Base-by-base conservation (phyloP, 192 early-diverging fungal species). In the Spizellomyces punctatus region DNA sequence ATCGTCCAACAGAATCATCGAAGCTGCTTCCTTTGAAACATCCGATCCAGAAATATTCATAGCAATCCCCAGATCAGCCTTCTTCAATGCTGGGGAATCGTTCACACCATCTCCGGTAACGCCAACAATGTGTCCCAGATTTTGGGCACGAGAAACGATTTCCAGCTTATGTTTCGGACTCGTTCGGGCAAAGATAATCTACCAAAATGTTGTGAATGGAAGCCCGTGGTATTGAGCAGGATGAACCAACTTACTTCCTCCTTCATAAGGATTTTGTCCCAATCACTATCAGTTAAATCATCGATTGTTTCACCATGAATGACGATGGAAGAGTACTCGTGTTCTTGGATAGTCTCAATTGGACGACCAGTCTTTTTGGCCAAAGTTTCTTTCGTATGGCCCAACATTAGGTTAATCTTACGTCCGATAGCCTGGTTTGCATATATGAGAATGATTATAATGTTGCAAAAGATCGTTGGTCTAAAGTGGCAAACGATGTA, bases 71-170 rank as follows among this genome's bases (percentile, higher is more conserved):
- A 99, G 77, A 81, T 99, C 94, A 2, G 95, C 95, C 83, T 96
- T 96, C 79, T 96, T 97, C 43, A 99, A 80, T 36, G 95, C 95
- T 27, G 95, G 95, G 5, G 95, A 93, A 78, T 99, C 96, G 80
- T 96, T 96, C 36, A 98, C 94, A 81, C 94, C 94, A 78, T 97
- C 95, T 62, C 96, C 96, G 5, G 96, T 99, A 45, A 99, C 95
- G 48, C 94, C 96, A 64, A 96, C 94, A 82, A 98, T 96, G 79
- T 98, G 94, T n/a, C 95, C 95, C 69, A 91, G 76, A 5, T 85
- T 72, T 79, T 98, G 96, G 4, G 95, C 95, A 61, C 83, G 90
- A 69, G 93, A 91, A 67, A 99, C 95, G 73, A 99, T 99, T 79
- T 95, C 88, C 36, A 99, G 88, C 81, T 99, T 99, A 85, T 99